Evolutionary conservation across 106 monocot species (phyloP), one percentile per base, ranked within the genome.

Genomic region (Allium sativum): DNA sequence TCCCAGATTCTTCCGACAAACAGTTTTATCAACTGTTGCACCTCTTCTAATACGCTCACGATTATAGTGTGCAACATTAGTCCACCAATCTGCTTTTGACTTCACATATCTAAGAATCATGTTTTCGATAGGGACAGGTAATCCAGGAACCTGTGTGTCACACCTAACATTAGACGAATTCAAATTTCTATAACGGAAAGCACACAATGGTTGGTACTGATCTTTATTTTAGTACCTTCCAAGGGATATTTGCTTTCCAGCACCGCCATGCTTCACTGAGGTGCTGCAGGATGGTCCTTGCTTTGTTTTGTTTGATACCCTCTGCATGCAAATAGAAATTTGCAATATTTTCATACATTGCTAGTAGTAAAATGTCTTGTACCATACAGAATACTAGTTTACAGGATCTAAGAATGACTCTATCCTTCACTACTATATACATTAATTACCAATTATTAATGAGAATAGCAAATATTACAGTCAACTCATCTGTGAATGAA

Each of bases 41-140:
- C 98, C 98, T 55, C 98, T 79, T 77, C 98, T 82, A 54, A 99
- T 99, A 77, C 98, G 98, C 73, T 99, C 98, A 59, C 98, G 92
- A 54, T 99, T 99, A 52, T 92, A 99, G 67, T 99, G 98, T 62
- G 98, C 98, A 79, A 99, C 92, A 83, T 99, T 99, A n/a, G 98
- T 99, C 98, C 98, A 99, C 98, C 98, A 99, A 85, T 99, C 98
- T 52, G 98, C 92, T 66, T 99, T 99, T 18, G 98, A 99, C 67
- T 99, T 99, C 56, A 99, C 98, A 75, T 99, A 99, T 16, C 98
- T 88, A 68, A 99, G 98, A 67, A 99, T 99, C 92, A 99, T 99
- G 61, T 92, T 99, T 54, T 99, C 98, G 60, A 99, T 92, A 5
- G 98, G 92, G 8, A 99, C 98, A n/a, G 98, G 98, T 7, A 99